Base-by-base conservation (phyloP, 495 filamentous ascomycete species). In the Penicillium lividum region DNA sequence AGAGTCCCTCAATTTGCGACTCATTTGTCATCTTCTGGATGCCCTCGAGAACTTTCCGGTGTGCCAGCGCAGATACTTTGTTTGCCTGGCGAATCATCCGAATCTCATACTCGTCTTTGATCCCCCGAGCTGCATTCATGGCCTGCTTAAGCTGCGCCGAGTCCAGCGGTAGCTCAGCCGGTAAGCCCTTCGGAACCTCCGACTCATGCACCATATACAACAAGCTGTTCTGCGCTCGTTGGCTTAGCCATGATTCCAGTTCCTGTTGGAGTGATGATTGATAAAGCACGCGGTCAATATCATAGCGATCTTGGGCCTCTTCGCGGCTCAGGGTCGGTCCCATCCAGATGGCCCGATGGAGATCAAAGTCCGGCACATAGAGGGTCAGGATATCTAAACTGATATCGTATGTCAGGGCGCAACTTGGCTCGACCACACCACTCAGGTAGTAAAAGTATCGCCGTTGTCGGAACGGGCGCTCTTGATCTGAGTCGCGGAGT, bases 371-470 rank as follows among this genome's bases (percentile, higher is more conserved):
- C 3, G 94, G 95, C 58, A 98, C 94, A 77, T 90, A 98, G 52
- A 98, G 87, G 1, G 91, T 96, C 34, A 92, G 84, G 48, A 84
- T 83, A 55, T 82, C 78, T 18, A 77, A 81, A 40, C 78, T 73
- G 54, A 97, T 86, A 68, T 94, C 86, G 80, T 98, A 96, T 53
- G 90, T 86, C 51, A 92, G 77, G 72, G 87, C 86, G 73, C 87
- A 92, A 73, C 97, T 92, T 30, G 91, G 82, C 46, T 92, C 81
- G 40, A 86, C 77, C 62, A 88, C 92, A 64, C 95, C 95, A 45
- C 89, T 89, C 33, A 98, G 80, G 72, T 98, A 98, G 83, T 89
- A 96, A 77, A 98, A 98, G 71, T 86, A 89, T 53, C 94, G 88
- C 61, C 93, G 86, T 73, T 98, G 94, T 57, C 90, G 82, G 63